Evolutionary conservation across 225 moss, liverwort and hornwort genomes (phyloP), one percentile per base, ranked within the genome.

Genomic region (Straminergon stramineum): DNA sequence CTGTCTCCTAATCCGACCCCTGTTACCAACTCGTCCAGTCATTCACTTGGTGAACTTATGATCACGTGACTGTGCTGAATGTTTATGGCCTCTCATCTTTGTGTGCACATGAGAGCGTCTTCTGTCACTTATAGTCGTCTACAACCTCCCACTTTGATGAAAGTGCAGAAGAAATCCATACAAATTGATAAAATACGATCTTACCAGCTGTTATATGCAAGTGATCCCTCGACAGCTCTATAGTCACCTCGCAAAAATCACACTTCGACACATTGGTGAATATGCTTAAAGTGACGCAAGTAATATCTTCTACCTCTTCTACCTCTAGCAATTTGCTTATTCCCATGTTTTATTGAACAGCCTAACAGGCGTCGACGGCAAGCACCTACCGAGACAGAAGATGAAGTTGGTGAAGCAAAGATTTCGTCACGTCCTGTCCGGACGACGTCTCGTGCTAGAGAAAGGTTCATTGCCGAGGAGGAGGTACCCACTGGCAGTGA

Each of bases 351-450:
- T 41, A 32, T 80, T 91, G 75, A 74, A 87, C 91, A 95, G 95
- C 91, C 93, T 45, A 91, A 89, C 69, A 93, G 82, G 87, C 81
- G 87, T 58, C 68, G 87, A 78, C 87, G 75, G 68, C 88, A 83
- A 67, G 84, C 87, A 62, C 81, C 67, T 41, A 57, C 74, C 17
- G 94, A 94, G 80, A 75, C 87, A 15, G 92, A 92, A 77, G 93
- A 91, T 60, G 95, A 92, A 57, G 51, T 89, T 64, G 93, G 89
- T 89, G 90, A 90, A 79, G 57, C 86, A 27, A 89, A 78, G 86
- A 90, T 88, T n/a, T 90, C 90, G 61, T 76, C 90, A 53, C 92
- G 95, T 60, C 95, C 95, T 73, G 92, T 93, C 30, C 92, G 95
- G 56, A 89, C 86, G 57, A 52, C 48, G 88, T 90, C 93, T 62